Evolutionary conservation across 306 rosid genomes (phyloP).

Genomic region (Dryas alaskensis): DNA sequence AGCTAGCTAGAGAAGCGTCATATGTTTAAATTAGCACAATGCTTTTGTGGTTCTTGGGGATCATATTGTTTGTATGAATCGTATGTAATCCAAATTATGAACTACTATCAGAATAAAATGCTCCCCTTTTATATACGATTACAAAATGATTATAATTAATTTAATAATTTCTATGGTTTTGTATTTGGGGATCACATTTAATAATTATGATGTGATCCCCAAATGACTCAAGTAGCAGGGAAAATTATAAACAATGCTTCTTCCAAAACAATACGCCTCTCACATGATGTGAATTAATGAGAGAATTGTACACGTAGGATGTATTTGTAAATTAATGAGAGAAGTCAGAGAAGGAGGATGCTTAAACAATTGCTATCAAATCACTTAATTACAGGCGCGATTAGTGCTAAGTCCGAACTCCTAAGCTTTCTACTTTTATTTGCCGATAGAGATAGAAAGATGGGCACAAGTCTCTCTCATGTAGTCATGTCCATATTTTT

Average conservation of each 20-base stretch:
- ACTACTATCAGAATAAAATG: background rate
- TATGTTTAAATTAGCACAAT: background rate
- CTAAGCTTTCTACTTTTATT: background rate
- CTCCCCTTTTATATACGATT: background rate
- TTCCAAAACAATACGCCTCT: too few species aligned
- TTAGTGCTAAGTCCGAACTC: background rate
- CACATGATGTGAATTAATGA: too few species aligned
- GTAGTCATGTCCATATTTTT: background rate
- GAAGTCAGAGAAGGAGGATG: too few species aligned
- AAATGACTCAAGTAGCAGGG: too few species aligned
- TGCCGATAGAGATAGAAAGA: constrained; percentile 10
- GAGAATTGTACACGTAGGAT: too few species aligned
- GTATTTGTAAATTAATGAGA: too few species aligned
- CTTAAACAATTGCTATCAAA: too few species aligned
- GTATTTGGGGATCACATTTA: too few species aligned
- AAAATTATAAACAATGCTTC: too few species aligned
- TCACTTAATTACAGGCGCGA: background rate
- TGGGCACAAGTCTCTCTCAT: constrained; percentile 12
- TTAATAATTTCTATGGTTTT: too few species aligned
- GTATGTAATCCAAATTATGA: background rate
- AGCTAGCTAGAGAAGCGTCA: background rate
- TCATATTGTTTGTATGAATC: too few species aligned
- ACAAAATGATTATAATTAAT: background rate
- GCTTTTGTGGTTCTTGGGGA: background rate
- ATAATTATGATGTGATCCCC: too few species aligned